Evolutionary conservation across 352 stramenopile genomes (phyloP).

Genomic region (Blastocystis sp.): DNA sequence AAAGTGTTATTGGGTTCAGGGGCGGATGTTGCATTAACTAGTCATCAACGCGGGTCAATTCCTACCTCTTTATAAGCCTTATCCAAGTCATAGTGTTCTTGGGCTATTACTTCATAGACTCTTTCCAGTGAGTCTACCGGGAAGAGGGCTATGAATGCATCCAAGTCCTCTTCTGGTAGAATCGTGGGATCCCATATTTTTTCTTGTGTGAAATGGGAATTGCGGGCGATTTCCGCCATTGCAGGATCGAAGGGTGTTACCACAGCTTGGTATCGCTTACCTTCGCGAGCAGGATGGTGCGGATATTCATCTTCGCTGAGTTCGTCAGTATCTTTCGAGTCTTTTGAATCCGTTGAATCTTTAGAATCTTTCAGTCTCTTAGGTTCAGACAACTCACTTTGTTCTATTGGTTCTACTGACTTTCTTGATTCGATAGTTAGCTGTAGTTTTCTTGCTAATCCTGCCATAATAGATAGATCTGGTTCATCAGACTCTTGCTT

Average conservation of each 20-base stretch:
- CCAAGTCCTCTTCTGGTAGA: background rate
- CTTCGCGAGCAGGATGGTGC: background rate
- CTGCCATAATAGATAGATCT: no score
- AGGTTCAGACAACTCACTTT: no score
- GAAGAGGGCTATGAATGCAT: background rate
- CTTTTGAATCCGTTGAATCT: no score
- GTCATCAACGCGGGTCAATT: background rate
- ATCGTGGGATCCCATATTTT: background rate
- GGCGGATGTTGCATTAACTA: slow-evolving; percentile 30
- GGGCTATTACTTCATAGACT: background rate
- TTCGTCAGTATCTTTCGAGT: background rate
- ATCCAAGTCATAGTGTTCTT: slow-evolving; percentile 22
- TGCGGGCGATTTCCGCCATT: background rate
- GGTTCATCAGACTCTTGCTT: no score
- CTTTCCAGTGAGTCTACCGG: background rate
- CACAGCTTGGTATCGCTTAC: background rate
- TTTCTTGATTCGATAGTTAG: no score
- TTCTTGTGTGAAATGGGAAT: background rate
- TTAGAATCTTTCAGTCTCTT: no score
- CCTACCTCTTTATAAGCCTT: slow-evolving; percentile 5
- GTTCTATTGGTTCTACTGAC: no score
- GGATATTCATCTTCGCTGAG: slow-evolving; percentile 7
- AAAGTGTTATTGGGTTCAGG: slow-evolving; percentile 14
- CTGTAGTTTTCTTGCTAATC: no score
- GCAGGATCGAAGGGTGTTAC: background rate